Conservation (phyloP, 1,284 basidiomycete genomes). For the Trametes pubescens region DNA sequence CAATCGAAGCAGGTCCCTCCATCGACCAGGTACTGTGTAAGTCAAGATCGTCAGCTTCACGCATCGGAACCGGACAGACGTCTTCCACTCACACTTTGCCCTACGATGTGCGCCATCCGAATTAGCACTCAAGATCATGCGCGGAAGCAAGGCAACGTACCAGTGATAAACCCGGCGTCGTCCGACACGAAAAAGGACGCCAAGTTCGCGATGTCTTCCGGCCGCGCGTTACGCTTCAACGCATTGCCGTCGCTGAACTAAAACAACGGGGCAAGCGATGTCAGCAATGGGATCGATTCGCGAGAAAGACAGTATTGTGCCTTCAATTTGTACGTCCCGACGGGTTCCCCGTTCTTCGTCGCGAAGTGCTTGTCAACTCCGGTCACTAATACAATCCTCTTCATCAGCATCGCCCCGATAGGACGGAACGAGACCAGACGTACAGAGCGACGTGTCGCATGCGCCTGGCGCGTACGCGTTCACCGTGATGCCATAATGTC, state of each 20-base stretch:
- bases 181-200: slow-evolving; percentile 47
- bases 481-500: slow-evolving; percentile 32
- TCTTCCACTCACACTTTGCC: slow-evolving; percentile 1
- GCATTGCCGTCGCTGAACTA: slow-evolving; percentile 21
- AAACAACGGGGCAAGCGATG: no score
- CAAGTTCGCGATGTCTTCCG: slow-evolving; percentile 45
- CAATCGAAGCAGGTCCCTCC: slow-evolving; percentile 24
- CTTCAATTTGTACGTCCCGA: slow-evolving; percentile 54
- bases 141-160: slow-evolving; percentile 26
- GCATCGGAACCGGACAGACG: neutral
- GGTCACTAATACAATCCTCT: slow-evolving; percentile 9
- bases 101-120: neutral
- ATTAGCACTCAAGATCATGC: neutral
- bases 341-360: slow-evolving; percentile 45
- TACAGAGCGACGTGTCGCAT: slow-evolving; percentile 31
- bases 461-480: slow-evolving; percentile 35
- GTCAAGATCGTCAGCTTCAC: neutral
- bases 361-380: slow-evolving; percentile 30
- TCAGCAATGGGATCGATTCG: neutral
- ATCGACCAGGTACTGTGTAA: slow-evolving; percentile 20
- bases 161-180: slow-evolving; percentile 45
- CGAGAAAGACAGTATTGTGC: slow-evolving; percentile 36
- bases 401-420: neutral
- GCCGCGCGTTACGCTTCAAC: slow-evolving; percentile 35
- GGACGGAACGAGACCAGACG: neutral